Evolutionary conservation across 176 grass and related monocot genomes (phyloP).

Genomic region (Thalia dealbata): DNA sequence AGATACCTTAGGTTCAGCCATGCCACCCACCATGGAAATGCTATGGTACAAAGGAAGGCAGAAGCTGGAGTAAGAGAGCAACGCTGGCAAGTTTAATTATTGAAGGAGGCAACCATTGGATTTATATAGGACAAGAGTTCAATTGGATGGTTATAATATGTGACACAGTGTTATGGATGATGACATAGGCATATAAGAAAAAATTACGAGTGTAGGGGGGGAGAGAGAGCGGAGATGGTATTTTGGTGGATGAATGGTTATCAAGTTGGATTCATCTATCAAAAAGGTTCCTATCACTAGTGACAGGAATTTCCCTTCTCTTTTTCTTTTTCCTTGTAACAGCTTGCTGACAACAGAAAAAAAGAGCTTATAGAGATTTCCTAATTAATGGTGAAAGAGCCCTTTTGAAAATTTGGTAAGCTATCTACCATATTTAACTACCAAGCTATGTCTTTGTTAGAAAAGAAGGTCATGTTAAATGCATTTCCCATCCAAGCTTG

Average conservation of each 20-base stretch:
- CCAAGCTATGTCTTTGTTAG: no score
- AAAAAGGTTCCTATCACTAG: neutral
- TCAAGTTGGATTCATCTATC: conserved; percentile 2
- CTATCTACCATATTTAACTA: no score
- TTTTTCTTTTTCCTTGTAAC: no score
- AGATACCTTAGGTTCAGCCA: neutral
- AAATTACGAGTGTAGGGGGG: neutral
- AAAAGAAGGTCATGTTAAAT: no score
- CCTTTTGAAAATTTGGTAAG: no score
- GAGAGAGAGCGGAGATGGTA: neutral
- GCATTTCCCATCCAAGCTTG: no score
- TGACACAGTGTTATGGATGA: neutral
- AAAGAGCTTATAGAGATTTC: no score
- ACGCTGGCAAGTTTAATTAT: neutral
- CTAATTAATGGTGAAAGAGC: no score
- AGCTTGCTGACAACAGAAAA: no score
- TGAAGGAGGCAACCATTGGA: neutral
- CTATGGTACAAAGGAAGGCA: neutral
- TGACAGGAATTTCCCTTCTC: no score
- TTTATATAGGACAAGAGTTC: neutral
- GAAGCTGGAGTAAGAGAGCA: neutral
- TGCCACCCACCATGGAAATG: neutral
- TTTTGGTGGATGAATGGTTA: neutral
- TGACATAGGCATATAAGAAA: neutral
- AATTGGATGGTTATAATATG: neutral